Percentiles rank a stretch among this genome's conserved stretches.
These are phyloP conservation scores for Silene latifolia DNA, from an alignment of 148 eudicot genomes.

Conservation along the genomic window DNA sequence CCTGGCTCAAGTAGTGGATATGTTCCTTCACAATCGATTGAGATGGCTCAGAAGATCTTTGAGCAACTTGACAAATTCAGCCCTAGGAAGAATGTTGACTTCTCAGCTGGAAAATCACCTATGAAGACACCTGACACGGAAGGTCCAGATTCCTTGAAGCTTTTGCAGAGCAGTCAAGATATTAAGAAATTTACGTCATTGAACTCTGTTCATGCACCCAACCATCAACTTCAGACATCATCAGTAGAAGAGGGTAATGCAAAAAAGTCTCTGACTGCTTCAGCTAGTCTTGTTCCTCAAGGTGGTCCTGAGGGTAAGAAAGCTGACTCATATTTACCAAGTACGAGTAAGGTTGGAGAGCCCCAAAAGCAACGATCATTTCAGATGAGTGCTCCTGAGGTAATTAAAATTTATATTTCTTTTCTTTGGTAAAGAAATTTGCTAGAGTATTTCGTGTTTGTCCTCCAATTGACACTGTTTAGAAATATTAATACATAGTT, in stretches of 20 bases:
- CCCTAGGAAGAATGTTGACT: constrained; percentile 48
- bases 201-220: constrained; percentile 28
- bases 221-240: constrained; percentile 24
- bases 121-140: constrained; percentile 40
- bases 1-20: constrained; percentile 40
- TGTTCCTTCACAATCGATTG: constrained; percentile 70
- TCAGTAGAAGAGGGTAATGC: constrained; percentile 27
- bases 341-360: constrained; percentile 22
- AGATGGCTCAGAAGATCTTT: constrained; percentile 68
- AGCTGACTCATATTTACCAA: constrained; percentile 20
- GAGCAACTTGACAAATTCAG: constrained; percentile 65
- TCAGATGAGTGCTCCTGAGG: constrained; percentile 90
- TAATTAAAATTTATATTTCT: constrained; percentile 11
- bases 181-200: constrained; percentile 13
- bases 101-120: constrained; percentile 35
- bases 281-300: constrained; percentile 23
- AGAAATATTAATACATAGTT: background rate
- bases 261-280: constrained; percentile 11
- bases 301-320: constrained; percentile 26
- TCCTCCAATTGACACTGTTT: background rate
- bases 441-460: background rate
- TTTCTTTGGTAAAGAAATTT: background rate
- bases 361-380: constrained; percentile 56
- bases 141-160: constrained; percentile 38
- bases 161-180: constrained; percentile 35